Conservation (phyloP, 2,329 filamentous ascomycete species). For the Didymellaceae sp. region DNA sequence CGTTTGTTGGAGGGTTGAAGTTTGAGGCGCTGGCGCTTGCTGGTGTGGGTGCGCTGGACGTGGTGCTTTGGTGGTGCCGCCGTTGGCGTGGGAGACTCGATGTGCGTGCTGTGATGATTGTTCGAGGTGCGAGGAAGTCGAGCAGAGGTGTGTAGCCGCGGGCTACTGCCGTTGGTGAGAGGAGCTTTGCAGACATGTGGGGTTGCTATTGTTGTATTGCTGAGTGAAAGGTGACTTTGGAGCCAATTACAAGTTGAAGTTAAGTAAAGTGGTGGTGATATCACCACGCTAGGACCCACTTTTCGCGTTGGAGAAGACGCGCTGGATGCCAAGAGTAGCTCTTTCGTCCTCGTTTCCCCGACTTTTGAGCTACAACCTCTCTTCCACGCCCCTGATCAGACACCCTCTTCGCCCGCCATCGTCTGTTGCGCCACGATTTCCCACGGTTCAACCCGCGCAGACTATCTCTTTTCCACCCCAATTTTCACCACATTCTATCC, state of each 20-base stretch:
- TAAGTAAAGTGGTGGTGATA: conserved; percentile 17
- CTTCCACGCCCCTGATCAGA: conserved; percentile 26
- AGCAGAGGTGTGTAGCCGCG: conserved; percentile 23
- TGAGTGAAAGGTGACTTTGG: not conserved
- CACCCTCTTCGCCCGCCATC: conserved; percentile 19
- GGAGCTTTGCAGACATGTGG: conserved; percentile 26
- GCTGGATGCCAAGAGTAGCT: conserved; percentile 25
- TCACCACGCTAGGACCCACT: conserved; percentile 30
- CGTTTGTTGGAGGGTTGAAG: conserved; percentile 7
- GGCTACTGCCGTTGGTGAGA: conserved; percentile 26
- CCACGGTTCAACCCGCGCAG: conserved; percentile 1
- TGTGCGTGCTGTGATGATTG: conserved; percentile 16
- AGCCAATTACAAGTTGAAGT: not conserved
- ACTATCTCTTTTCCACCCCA: conserved; percentile 9
- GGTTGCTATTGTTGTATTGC: not conserved
- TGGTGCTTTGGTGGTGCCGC: conserved; percentile 17
- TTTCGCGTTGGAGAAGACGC: conserved; percentile 21
- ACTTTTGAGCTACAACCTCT: conserved; percentile 26
- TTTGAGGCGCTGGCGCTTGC: not conserved
- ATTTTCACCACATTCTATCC: conserved; percentile 3
- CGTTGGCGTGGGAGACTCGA: not conserved
- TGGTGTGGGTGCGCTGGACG: conserved; percentile 5
- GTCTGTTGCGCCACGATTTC: not conserved
- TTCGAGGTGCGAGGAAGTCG: conserved; percentile 40
- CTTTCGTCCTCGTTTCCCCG: conserved; percentile 28